phyloP scores from a whole-genome alignment of 768 basidiomycete species.

The Mycena epipterygia region DNA sequence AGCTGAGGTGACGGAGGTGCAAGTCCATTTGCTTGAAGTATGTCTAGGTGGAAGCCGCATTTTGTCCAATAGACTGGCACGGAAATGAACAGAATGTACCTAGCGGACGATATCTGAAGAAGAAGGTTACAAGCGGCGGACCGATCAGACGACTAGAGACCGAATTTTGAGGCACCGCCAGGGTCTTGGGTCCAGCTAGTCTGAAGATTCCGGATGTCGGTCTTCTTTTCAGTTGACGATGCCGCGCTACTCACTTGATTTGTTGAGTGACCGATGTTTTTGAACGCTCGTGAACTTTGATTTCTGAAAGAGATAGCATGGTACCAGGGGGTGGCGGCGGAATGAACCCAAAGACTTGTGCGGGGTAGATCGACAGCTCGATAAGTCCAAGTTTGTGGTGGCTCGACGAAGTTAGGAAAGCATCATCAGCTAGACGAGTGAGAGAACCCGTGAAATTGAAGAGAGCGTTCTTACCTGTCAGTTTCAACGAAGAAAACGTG shows the following conservation, averaged over 20 bases:
- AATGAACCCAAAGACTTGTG: slow-evolving; percentile 5
- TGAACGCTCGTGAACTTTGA: slow-evolving; percentile 28
- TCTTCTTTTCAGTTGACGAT: background rate
- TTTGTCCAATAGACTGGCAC: background rate
- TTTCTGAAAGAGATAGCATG: slow-evolving; percentile 9
- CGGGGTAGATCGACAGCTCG: slow-evolving; percentile 11
- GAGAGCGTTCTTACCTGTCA: background rate
- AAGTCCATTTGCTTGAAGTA: slow-evolving; percentile 19
- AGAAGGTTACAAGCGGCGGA: slow-evolving; percentile 23
- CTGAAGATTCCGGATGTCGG: background rate
- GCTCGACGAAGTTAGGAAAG: background rate
- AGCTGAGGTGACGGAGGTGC: slow-evolving; percentile 14
- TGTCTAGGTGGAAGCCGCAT: background rate
- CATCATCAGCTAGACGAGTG: slow-evolving; percentile 16
- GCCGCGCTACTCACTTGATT: slow-evolving; percentile 1
- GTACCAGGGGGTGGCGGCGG: background rate
- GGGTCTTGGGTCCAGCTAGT: slow-evolving; percentile 13
- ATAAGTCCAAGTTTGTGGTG: slow-evolving; percentile 18
- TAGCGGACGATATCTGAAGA: slow-evolving; percentile 28
- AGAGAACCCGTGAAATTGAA: background rate
- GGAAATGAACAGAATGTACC: background rate
- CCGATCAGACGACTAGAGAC: slow-evolving; percentile 16
- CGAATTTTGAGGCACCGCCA: background rate
- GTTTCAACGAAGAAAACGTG: slow-evolving; percentile 6
- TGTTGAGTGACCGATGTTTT: slow-evolving; percentile 18